Conservation (phyloP, 108 stramenopile species). For the Cyclostephanos invisitatus region DNA sequence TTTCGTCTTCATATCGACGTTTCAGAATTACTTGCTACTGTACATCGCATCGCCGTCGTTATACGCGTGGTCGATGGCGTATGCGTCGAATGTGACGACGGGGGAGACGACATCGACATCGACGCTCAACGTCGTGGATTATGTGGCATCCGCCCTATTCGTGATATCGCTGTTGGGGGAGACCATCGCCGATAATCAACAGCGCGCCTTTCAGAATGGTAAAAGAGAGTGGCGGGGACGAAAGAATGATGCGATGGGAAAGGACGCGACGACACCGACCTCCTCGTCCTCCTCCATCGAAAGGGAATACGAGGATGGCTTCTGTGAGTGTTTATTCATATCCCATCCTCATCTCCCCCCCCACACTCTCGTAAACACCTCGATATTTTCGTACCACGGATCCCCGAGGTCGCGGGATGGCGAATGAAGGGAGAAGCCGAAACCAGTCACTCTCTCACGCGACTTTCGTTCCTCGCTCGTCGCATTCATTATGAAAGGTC, state of each 20-base stretch:
- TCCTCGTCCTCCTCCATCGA: background rate
- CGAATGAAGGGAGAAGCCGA: too few species aligned
- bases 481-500: conserved; percentile 8
- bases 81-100: conserved; percentile 9
- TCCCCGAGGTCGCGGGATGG: too few species aligned
- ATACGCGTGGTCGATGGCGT: conserved; percentile 50
- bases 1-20: conserved; percentile 65
- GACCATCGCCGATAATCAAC: conserved; percentile 77
- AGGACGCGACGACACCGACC: background rate
- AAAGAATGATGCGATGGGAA: background rate
- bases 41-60: conserved; percentile 65
- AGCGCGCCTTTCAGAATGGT: conserved; percentile 70
- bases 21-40: conserved; percentile 69
- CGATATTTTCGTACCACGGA: too few species aligned
- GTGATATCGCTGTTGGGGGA: conserved; percentile 59
- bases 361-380: too few species aligned
- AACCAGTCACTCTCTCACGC: too few species aligned
- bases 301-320: conserved; percentile 64
- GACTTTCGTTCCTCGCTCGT: too few species aligned
- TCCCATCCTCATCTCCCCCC: too few species aligned
- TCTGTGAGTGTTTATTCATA: conserved; percentile 18
- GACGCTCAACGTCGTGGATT: conserved; percentile 56
- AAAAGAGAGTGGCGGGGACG: conserved; percentile 39
- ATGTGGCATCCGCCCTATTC: conserved; percentile 42
- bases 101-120: too few species aligned